Evolutionary conservation across 495 filamentous ascomycete species (phyloP), one percentile per base, ranked within the genome.

Genomic region (Penicillium alfredii): DNA sequence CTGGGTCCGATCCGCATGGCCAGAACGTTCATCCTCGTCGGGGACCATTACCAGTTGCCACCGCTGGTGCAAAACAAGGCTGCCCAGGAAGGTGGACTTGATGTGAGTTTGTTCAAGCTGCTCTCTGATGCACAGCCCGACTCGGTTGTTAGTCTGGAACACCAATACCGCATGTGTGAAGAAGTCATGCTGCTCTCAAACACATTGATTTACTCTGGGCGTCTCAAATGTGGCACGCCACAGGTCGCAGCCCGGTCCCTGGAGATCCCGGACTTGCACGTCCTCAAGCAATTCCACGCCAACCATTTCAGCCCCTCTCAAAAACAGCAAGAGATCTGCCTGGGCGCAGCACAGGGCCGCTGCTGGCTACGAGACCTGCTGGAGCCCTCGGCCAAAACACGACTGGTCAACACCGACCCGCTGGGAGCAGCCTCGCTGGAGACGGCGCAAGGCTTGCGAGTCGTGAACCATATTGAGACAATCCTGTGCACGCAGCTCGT

Each of bases 121-220:
- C 77, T 98, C 14, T 95, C 85, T 10, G 90, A 97, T 48, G 72
- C 72, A 0, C 88, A 96, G 44, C 92, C 92, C 0, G 56, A 74
- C 14, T 86, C 88, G 1, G 88, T 97, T 8, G 84, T 89, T 45
- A 89, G 82, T 43, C 78, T 98, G 2, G 88, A 89, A 49, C 87
- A 94, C 47, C 92, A 98, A 56, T 98, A 98, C 51, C 87, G 92
- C 47, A 98, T 98, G 92, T 93, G 86, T 51, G 82, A 88, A 30
- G 90, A 97, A 19, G 83, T 98, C 35, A 97, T 97, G 92, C 73
- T 78, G 8, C 74, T 98, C 15, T 88, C 86, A 35, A 97, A 96
- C 64, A 84, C 76, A 4, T 78, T 98, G 17, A 95, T 98, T 54
- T 98, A 98, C 61, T 72, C 80, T 12, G 88, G 89, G 9, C 73